Conservation (phyloP, 352 stramenopile genomes). For the Phytophthora sansomeana region DNA sequence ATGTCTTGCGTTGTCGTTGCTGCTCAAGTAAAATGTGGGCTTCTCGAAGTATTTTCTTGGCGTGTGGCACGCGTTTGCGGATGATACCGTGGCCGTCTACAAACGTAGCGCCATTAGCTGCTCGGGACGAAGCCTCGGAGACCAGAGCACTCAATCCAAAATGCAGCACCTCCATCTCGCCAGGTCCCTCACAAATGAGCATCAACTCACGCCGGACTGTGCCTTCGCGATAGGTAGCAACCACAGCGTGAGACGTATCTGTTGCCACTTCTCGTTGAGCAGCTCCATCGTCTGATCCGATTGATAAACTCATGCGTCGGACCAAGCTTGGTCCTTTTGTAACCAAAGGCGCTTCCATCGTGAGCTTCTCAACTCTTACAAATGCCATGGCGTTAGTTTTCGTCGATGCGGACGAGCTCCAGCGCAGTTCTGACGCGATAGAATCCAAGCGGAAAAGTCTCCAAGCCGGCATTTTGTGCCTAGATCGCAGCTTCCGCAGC, state of each 20-base stretch:
- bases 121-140: slow-evolving; percentile 47
- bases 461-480: slow-evolving; percentile 57
- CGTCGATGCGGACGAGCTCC: slow-evolving; percentile 46
- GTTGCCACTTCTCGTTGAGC: slow-evolving; percentile 3
- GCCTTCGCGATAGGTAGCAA: slow-evolving; percentile 47
- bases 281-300: slow-evolving; percentile 5
- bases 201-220: slow-evolving; percentile 49
- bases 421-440: slow-evolving; percentile 68
- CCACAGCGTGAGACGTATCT: slow-evolving; percentile 38
- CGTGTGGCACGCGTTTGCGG: slow-evolving; percentile 66
- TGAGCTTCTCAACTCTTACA: slow-evolving; percentile 44
- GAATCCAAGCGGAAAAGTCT: slow-evolving; percentile 62
- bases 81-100: slow-evolving; percentile 72
- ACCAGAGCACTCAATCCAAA: slow-evolving; percentile 63
- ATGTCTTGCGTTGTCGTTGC: slow-evolving; percentile 14
- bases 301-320: slow-evolving; percentile 18
- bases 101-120: slow-evolving; percentile 57
- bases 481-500: slow-evolving; percentile 62
- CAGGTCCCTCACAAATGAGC: slow-evolving; percentile 67
- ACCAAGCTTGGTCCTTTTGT: slow-evolving; percentile 18
- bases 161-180: slow-evolving; percentile 63
- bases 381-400: slow-evolving; percentile 58
- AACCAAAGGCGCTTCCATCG: slow-evolving; percentile 56
- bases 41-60: slow-evolving; percentile 66
- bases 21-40: slow-evolving; percentile 57